These are phyloP conservation scores for Yamagishiella unicocca DNA, from an alignment of 139 green algal genomes.

Conservation along the genomic window DNA sequence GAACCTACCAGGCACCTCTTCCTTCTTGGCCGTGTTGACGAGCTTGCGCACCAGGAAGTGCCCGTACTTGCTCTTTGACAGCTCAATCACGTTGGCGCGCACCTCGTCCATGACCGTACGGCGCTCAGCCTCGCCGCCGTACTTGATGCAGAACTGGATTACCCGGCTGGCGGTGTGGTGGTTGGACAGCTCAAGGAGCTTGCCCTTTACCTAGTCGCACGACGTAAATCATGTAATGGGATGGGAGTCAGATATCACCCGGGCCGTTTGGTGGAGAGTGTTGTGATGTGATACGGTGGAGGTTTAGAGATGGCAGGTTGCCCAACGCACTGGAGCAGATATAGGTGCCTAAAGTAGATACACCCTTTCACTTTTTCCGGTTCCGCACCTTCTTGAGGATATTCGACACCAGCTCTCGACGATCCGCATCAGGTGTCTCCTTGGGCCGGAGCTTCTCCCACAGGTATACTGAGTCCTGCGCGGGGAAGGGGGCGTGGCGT, in stretches of 20 bases:
- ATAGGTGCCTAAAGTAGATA: too few relatives aligned
- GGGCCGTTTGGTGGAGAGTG: too few relatives aligned
- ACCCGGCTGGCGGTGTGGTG: constrained; percentile 87
- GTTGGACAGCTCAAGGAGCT: constrained; percentile 74
- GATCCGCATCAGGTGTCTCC: constrained; percentile 59
- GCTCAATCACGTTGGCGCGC: constrained; percentile 70
- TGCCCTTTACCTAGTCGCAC: constrained; percentile 75
- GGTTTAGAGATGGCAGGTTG: too few relatives aligned
- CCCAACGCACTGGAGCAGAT: too few relatives aligned
- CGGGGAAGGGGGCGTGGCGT: neutral
- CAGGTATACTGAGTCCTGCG: constrained; percentile 63
- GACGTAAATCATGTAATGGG: too few relatives aligned
- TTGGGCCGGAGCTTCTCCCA: constrained; percentile 82
- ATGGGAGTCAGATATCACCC: too few relatives aligned
- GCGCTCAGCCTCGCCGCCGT: constrained; percentile 70
- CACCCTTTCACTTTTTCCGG: too few relatives aligned
- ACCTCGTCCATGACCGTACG: constrained; percentile 78
- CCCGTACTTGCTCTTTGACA: constrained; percentile 87
- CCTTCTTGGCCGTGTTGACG: constrained; percentile 74
- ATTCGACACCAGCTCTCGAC: constrained; percentile 63
- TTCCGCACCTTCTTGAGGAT: constrained; percentile 70
- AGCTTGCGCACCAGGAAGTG: constrained; percentile 89
- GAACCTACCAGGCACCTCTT: constrained; percentile 73
- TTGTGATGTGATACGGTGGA: too few relatives aligned
- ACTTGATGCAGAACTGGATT: constrained; percentile 89